Evolutionary conservation across 1,284 basidiomycete species (phyloP), one percentile per base, ranked within the genome.

Genomic region (Apiotrichum gracile): DNA sequence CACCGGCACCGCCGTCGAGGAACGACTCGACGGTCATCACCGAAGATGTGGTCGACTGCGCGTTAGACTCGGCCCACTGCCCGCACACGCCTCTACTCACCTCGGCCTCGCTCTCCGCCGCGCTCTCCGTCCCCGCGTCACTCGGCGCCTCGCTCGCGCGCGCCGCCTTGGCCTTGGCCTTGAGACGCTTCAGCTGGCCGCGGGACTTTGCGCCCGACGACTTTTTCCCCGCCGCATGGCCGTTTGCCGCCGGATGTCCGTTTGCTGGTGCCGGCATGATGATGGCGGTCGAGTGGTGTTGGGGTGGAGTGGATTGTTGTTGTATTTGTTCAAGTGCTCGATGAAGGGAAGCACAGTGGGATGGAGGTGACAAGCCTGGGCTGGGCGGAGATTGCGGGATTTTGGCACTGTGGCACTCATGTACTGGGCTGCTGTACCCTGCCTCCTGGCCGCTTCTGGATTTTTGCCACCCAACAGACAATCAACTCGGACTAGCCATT

Each of bases 141-240:
- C 62, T 69, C 17, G 65, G 65, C 2, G 65, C 47, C 25, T 64
- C 68, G 16, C 62, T 48, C 14, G 56, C 55, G n/a, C 19, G 17
- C n/a, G 54, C 59, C 29, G 52, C 55, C 55, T 66, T 66, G 7
- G 64, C 68, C 58, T 73, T 75, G 13, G 68, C 68, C 65, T 74
- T 75, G 27, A 70, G 58, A 47, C 72, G 61, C 51, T 70, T 73
- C 24, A 73, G 57, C 19, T 71, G 69, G 16, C 63, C 66, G 35
- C 72, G 60, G 19, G 68, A 70, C 52, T 72, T 73, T 21, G 57
- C 65, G 12, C 61, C 50, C 9, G 67, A 68, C 6, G 61, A 59
- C 52, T 71, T 70, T 17, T 49, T 43, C 16, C 50, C 39, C 25
- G 47, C 45, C 2, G 55, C 47, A 31, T 65, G 63, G 1, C 63